Conservation (phyloP, 2,329 filamentous ascomycete species). For the Emmonsia crescens region DNA sequence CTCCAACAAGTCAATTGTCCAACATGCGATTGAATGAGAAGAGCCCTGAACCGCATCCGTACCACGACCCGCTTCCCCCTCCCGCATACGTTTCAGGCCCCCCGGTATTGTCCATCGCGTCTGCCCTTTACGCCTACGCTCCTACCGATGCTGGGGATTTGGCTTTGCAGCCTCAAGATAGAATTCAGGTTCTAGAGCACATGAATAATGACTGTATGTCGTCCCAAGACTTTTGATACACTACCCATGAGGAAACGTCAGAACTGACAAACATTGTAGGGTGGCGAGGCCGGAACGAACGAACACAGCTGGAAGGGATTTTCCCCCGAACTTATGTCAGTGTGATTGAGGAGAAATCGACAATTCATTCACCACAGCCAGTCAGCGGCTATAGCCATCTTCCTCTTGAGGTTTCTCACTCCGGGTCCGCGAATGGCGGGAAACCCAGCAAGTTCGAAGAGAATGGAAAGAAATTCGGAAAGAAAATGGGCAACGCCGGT, state of each 20-base stretch:
- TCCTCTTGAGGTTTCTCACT: conserved; percentile 63
- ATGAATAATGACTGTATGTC: conserved; percentile 79
- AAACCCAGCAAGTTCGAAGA: conserved; percentile 55
- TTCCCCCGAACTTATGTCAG: conserved; percentile 87
- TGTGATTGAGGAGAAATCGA: conserved; percentile 54
- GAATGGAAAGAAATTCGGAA: conserved; percentile 88
- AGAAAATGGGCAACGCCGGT: conserved; percentile 71
- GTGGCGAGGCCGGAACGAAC: conserved; percentile 78
- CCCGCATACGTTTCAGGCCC: conserved; percentile 42
- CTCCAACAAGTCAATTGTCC: conserved; percentile 10
- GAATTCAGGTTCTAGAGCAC: conserved; percentile 71
- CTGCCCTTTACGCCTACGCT: conserved; percentile 73
- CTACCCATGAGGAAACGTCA: background rate
- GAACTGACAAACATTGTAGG: conserved; percentile 22
- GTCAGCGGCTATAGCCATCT: conserved; percentile 45
- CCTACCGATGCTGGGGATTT: conserved; percentile 74
- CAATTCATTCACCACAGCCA: conserved; percentile 25
- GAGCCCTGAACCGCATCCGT: conserved; percentile 26
- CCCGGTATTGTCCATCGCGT: conserved; percentile 58
- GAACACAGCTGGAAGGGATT: conserved; percentile 77
- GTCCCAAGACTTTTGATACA: conserved; percentile 10
- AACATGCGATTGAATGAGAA: conserved; percentile 15
- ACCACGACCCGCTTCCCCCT: conserved; percentile 30
- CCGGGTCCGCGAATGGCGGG: conserved; percentile 36
- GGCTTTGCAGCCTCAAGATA: conserved; percentile 68